Base-by-base conservation (phyloP, 495 filamentous ascomycete genomes). In the Penicillium cataractarum region DNA sequence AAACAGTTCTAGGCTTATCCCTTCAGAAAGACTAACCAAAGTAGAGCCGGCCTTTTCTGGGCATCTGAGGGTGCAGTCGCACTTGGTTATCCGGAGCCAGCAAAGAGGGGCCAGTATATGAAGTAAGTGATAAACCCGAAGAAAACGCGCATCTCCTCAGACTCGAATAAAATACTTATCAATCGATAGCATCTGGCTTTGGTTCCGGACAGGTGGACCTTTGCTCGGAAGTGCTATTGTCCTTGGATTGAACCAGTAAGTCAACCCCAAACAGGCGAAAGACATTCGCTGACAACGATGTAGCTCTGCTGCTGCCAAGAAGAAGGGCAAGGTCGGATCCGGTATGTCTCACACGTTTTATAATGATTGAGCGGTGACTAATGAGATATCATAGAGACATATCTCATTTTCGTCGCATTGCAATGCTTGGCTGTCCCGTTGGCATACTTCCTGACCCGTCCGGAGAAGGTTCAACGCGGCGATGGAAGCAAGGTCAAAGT, bases 61-160 rank as follows among this genome's bases (percentile, higher is more conserved):
- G 81, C 81, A 46, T 81, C 84, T 17, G 87, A 89, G 69, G 85
- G 83, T 21, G 86, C 87, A 8, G 86, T 89, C 33, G 86, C 85
- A 17, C 78, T 89, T 32, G 79, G 82, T 0, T 89, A 89, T 64
- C 85, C 86, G 0, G 87, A 89, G 65, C 80, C 82, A 5, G 75
- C 78, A 48, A 88, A 89, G 57, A 70, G 82, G 60, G 86, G 84
- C 15, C 76, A 76, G 54, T 83, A 82, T 42, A 79, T 88, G 67
- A 74, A 76, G 71, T 74, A 21, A 60, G 69, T 66, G 7, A 7
- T 13, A n/a, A 50, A 31, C 37, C 35, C 22, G 9, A 37, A 4
- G 0, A 48, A 12, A 15, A 24, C 4, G 12, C 53, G 65, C 10
- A 67, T 49, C 1, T 3, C 27, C 5, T n/a, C 13, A 4, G 13